These are phyloP conservation scores for Stachybotrys echinatus DNA, from an alignment of 2,329 filamentous ascomycete species.

Conservation along the genomic window DNA sequence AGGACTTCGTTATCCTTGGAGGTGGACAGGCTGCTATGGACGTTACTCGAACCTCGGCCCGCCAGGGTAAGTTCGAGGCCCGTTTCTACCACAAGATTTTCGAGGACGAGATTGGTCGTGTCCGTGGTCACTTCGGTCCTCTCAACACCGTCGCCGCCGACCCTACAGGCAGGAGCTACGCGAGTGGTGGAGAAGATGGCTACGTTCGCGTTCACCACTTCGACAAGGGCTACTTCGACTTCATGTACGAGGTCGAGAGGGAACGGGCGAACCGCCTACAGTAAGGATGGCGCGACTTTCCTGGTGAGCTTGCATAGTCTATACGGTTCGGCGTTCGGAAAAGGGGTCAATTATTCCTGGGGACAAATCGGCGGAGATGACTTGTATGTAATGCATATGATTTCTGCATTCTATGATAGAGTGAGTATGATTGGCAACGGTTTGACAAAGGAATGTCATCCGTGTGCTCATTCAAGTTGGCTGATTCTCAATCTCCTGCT, in stretches of 20 bases:
- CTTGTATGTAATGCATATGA: constrained; percentile 23
- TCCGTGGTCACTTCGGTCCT: constrained; percentile 93
- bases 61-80: constrained; percentile 98
- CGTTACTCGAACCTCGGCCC: constrained; percentile 87
- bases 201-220: constrained; percentile 98
- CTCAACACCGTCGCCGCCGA: constrained; percentile 95
- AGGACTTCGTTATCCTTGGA: constrained; percentile 96
- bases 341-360: constrained; percentile 3
- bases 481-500: too few species aligned
- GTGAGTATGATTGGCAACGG: background rate
- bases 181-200: constrained; percentile 93
- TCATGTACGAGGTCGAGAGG: constrained; percentile 96
- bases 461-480: background rate
- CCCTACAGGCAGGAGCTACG: constrained; percentile 87
- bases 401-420: constrained; percentile 19
- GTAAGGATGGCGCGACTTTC: constrained; percentile 23
- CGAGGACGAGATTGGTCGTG: constrained; percentile 96
- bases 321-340: constrained; percentile 27
- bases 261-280: constrained; percentile 54
- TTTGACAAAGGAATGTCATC: background rate
- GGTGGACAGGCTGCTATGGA: constrained; percentile 99
- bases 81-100: constrained; percentile 99
- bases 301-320: constrained; percentile 35
- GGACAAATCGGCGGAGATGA: constrained; percentile 14
- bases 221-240: constrained; percentile 98